Conservation (phyloP, 2,329 filamentous ascomycete species). For the Lachnum nothofagi region DNA sequence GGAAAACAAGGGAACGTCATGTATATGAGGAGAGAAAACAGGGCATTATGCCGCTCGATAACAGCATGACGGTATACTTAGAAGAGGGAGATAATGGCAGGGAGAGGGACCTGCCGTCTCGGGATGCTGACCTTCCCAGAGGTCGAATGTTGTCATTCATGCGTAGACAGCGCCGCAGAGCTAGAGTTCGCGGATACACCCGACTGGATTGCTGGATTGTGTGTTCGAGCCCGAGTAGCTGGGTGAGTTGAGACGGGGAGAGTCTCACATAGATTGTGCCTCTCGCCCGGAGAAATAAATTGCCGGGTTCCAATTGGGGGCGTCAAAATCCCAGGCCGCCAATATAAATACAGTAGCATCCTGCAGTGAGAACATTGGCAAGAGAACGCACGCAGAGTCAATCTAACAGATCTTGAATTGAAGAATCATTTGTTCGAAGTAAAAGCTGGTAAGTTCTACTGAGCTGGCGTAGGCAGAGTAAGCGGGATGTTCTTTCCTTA, state of each 20-base stretch:
- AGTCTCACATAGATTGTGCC: constrained; percentile 23
- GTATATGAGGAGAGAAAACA: constrained; percentile 14
- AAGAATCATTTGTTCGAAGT: too few species aligned
- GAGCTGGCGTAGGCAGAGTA: too few species aligned
- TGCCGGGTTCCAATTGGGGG: too few species aligned
- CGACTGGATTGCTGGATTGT: not conserved
- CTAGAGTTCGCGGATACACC: not conserved
- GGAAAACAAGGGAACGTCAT: constrained; percentile 11
- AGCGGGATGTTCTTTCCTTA: too few species aligned
- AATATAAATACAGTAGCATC: too few species aligned
- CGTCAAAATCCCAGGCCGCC: too few species aligned
- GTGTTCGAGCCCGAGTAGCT: not conserved
- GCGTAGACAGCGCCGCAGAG: not conserved
- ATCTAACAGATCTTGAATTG: too few species aligned
- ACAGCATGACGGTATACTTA: constrained; percentile 17
- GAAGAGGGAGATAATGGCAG: constrained; percentile 11
- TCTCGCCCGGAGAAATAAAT: too few species aligned
- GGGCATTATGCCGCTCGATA: constrained; percentile 12
- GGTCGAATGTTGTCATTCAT: constrained; percentile 8
- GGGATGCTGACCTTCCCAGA: constrained; percentile 7
- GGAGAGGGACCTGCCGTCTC: constrained; percentile 11
- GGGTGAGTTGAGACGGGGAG: constrained; percentile 5
- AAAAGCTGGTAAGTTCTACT: too few species aligned
- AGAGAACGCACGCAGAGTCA: too few species aligned
- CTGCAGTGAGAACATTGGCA: too few species aligned